Evolutionary conservation across 192 early-diverging fungal species (phyloP).

Genomic region (Gryganskiella cystojenkinii): DNA sequence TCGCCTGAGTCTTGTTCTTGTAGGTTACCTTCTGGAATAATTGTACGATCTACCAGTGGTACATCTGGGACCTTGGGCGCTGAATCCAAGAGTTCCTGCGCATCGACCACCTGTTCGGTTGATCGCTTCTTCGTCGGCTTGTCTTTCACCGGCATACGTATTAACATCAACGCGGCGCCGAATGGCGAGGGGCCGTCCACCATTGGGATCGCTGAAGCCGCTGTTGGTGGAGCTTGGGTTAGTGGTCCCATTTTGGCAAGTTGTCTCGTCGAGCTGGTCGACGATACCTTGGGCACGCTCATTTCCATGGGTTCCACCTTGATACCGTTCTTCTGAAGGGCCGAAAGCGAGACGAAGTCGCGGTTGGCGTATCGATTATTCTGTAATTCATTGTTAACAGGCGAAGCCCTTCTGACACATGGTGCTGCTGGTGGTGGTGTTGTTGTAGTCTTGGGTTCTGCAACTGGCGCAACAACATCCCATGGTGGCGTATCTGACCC

Average conservation of each 20-base stretch:
- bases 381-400: constrained; percentile 8
- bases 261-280: not conserved
- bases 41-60: constrained; percentile 8
- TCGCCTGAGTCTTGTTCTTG: not conserved
- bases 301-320: constrained; percentile 23
- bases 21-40: not conserved
- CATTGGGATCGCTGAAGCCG: not conserved
- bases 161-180: constrained; percentile 11
- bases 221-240: not conserved
- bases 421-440: constrained; percentile 2
- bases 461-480: not conserved
- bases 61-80: constrained; percentile 16
- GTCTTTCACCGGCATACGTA: not conserved
- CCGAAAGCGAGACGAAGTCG: constrained; percentile 21
- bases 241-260: not conserved
- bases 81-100: constrained; percentile 12
- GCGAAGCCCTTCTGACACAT: constrained; percentile 1
- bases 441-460: not conserved
- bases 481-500: not conserved
- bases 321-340: constrained; percentile 10
- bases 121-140: not conserved
- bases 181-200: not conserved
- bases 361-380: constrained; percentile 29
- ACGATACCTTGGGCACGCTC: constrained; percentile 8
- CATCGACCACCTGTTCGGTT: not conserved